A percentile compares a stretch with the other conserved stretches of the same genome.
phyloP scores from a whole-genome alignment of 2,329 filamentous ascomycete species.

The Ophiostoma ulmi region DNA sequence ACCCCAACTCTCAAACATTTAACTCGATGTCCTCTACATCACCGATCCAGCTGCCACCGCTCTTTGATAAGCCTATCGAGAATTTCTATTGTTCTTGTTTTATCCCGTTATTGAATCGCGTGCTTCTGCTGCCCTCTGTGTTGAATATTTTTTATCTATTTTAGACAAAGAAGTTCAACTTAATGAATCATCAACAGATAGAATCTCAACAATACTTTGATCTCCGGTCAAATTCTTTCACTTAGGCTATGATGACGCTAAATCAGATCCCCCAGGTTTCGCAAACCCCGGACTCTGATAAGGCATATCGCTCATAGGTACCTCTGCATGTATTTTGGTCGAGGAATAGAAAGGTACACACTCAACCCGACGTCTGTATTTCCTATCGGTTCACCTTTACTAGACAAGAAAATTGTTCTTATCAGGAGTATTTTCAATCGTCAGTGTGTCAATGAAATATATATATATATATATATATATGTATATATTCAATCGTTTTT shows the following conservation, averaged over 20 bases:
- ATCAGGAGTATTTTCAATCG: background rate
- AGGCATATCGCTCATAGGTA: background rate
- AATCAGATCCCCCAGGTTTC: constrained; percentile 14
- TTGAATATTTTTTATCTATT: background rate
- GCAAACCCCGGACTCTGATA: constrained; percentile 1
- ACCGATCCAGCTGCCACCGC: constrained; percentile 7
- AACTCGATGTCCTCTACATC: background rate
- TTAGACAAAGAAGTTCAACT: background rate
- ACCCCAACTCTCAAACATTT: background rate
- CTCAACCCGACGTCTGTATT: background rate
- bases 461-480: background rate
- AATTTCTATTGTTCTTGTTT: background rate
- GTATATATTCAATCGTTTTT: background rate
- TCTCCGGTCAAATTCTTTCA: background rate
- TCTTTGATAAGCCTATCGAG: background rate
- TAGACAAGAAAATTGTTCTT: background rate
- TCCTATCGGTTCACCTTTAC: background rate
- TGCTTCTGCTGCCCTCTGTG: background rate
- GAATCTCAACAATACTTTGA: background rate
- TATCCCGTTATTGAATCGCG: background rate
- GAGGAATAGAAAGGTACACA: background rate
- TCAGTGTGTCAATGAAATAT: background rate
- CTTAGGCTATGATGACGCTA: background rate
- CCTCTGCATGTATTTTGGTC: background rate
- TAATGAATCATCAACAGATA: background rate